A percentile compares a stretch with the other conserved stretches of the same genome.
phyloP scores from a whole-genome alignment of 1,139 yeast species.

The Taiozyma sp. region DNA sequence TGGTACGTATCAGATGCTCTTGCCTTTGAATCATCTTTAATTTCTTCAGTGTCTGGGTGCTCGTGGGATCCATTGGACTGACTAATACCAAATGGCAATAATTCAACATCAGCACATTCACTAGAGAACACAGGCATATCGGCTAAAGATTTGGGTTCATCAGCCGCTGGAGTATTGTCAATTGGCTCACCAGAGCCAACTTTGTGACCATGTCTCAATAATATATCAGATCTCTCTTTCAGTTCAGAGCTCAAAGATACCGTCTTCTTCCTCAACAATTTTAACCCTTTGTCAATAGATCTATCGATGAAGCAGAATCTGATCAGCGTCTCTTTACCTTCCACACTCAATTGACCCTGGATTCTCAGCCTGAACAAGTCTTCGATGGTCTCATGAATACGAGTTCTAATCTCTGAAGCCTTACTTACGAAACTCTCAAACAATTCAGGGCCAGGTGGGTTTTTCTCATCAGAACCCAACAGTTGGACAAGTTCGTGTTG shows the following conservation, averaged over 20 bases:
- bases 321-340: conserved; percentile 70
- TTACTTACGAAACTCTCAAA: conserved; percentile 38
- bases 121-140: conserved; percentile 15
- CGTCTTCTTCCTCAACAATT: conserved; percentile 38
- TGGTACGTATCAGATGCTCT: conserved; percentile 15
- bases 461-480: conserved; percentile 25
- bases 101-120: conserved; percentile 28
- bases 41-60: conserved; percentile 8
- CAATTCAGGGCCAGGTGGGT: conserved; percentile 23
- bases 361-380: conserved; percentile 54
- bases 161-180: conserved; percentile 1
- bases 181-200: not conserved
- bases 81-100: conserved; percentile 29
- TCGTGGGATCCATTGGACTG: conserved; percentile 10
- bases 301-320: conserved; percentile 66
- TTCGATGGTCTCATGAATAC: conserved; percentile 48
- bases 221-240: not conserved
- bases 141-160: not conserved
- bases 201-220: not conserved
- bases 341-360: conserved; percentile 48
- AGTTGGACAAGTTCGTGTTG: conserved; percentile 30
- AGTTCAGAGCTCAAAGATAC: conserved; percentile 3
- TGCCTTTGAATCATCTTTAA: conserved; percentile 10
- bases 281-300: conserved; percentile 61
- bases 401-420: conserved; percentile 39